These are phyloP conservation scores for Irpex sp. DNA, from an alignment of 1,284 basidiomycete genomes.

Conservation along the genomic window DNA sequence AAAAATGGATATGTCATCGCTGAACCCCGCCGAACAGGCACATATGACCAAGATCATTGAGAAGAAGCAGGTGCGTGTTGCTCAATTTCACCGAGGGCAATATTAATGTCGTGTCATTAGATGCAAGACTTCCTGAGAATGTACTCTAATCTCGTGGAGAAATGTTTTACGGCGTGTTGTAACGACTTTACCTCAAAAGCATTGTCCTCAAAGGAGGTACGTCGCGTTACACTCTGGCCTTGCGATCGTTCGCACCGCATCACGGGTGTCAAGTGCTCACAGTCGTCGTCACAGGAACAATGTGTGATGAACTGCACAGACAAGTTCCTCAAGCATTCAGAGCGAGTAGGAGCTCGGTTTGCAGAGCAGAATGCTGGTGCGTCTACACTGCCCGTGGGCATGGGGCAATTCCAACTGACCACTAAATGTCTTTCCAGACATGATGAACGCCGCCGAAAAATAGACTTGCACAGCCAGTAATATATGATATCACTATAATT, in stretches of 20 bases:
- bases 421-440: slow-evolving; percentile 20
- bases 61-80: slow-evolving; percentile 78
- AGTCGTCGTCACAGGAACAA: slow-evolving; percentile 45
- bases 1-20: slow-evolving; percentile 81
- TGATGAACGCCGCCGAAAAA: slow-evolving; percentile 24
- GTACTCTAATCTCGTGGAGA: slow-evolving; percentile 94
- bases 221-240: slow-evolving; percentile 15
- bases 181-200: slow-evolving; percentile 98
- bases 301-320: slow-evolving; percentile 78
- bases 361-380: slow-evolving; percentile 86
- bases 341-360: slow-evolving; percentile 90
- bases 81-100: neutral
- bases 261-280: slow-evolving; percentile 14
- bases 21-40: slow-evolving; percentile 84
- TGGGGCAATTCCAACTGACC: neutral
- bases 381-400: slow-evolving; percentile 23
- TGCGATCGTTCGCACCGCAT: neutral
- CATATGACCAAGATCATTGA: slow-evolving; percentile 90
- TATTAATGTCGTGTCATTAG: slow-evolving; percentile 38
- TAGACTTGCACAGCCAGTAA: neutral
- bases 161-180: slow-evolving; percentile 93
- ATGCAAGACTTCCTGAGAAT: slow-evolving; percentile 98
- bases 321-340: slow-evolving; percentile 97
- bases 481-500: neutral
- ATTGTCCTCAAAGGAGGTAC: slow-evolving; percentile 89